Percentiles rank a stretch among this genome's conserved stretches.
phyloP scores from a whole-genome alignment of 2,329 filamentous ascomycete species.

The Alternaria ethzedia region DNA sequence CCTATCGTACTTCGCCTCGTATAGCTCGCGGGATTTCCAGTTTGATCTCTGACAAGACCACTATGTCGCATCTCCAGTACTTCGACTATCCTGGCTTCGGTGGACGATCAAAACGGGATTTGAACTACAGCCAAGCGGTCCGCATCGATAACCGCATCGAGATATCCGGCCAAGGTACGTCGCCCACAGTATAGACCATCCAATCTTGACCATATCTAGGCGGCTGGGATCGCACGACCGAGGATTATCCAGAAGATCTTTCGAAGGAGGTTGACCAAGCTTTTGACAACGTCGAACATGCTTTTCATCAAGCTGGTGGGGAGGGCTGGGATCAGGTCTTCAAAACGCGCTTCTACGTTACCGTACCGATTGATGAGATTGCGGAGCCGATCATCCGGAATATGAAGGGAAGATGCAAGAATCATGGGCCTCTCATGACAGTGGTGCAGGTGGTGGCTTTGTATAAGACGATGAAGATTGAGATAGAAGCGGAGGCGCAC shows the following conservation, averaged over 20 bases:
- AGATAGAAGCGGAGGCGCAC: slow-evolving; percentile 34
- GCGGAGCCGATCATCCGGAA: slow-evolving; percentile 19
- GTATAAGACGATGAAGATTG: slow-evolving; percentile 30
- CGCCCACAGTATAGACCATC: not conserved
- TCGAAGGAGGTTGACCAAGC: slow-evolving; percentile 44
- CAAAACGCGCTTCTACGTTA: slow-evolving; percentile 29
- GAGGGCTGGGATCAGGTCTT: slow-evolving; percentile 60
- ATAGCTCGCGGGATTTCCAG: not conserved
- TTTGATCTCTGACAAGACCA: not conserved
- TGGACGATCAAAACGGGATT: slow-evolving; percentile 22
- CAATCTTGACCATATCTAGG: slow-evolving; percentile 15
- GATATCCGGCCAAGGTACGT: slow-evolving; percentile 35
- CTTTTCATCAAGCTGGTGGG: slow-evolving; percentile 59
- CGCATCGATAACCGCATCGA: slow-evolving; percentile 34
- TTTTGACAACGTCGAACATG: slow-evolving; percentile 62
- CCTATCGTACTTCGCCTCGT: not conserved
- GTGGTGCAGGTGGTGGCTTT: slow-evolving; percentile 28
- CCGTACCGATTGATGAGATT: slow-evolving; percentile 16
- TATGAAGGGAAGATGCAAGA: slow-evolving; percentile 28
- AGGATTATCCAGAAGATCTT: slow-evolving; percentile 25
- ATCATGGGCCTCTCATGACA: slow-evolving; percentile 33
- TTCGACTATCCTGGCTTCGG: slow-evolving; percentile 16
- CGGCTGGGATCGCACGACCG: slow-evolving; percentile 33
- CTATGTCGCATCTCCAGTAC: not conserved
- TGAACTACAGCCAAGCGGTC: slow-evolving; percentile 35